These are phyloP conservation scores for Diophrys sp. DNA, from an alignment of 73 alveolate species.

Conservation along the genomic window DNA sequence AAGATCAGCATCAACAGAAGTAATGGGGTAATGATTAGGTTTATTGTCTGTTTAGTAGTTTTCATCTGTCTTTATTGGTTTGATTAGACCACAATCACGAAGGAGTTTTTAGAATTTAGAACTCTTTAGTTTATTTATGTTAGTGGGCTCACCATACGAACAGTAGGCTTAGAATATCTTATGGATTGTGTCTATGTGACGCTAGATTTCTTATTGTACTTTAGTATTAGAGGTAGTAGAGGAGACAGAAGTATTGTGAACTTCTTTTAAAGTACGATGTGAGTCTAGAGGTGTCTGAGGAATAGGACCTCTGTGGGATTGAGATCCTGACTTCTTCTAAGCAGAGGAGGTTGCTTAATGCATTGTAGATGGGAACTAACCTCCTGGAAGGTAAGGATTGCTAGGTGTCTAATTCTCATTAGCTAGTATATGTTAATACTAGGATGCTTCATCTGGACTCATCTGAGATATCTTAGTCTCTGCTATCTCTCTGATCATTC, in stretches of 20 bases:
- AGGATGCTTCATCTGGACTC: conserved; percentile 5
- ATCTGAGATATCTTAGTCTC: conserved; percentile 19
- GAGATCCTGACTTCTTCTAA: conserved; percentile 1
- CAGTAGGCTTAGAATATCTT: conserved; percentile 61
- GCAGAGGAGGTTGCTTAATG: neutral
- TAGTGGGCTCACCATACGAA: conserved; percentile 62
- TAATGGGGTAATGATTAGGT: conserved; percentile 3
- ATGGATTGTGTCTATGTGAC: conserved; percentile 40
- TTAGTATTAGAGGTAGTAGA: too few species aligned
- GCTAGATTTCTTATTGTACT: conserved; percentile 26
- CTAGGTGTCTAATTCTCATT: neutral
- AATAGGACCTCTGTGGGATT: neutral
- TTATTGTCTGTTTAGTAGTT: too few species aligned
- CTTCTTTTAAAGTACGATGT: too few species aligned
- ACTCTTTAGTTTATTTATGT: conserved; percentile 51
- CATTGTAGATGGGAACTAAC: conserved; percentile 1
- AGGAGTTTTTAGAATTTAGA: conserved; percentile 58
- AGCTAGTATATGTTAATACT: neutral
- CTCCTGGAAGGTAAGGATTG: conserved; percentile 1
- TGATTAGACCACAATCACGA: conserved; percentile 46
- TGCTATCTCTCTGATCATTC: conserved; percentile 18
- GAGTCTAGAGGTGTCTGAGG: neutral
- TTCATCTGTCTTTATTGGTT: neutral
- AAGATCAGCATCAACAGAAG: conserved; percentile 54
- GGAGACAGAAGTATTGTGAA: too few species aligned